phyloP scores from a whole-genome alignment of 2,329 filamentous ascomycete species.

The Fusarium piperis region DNA sequence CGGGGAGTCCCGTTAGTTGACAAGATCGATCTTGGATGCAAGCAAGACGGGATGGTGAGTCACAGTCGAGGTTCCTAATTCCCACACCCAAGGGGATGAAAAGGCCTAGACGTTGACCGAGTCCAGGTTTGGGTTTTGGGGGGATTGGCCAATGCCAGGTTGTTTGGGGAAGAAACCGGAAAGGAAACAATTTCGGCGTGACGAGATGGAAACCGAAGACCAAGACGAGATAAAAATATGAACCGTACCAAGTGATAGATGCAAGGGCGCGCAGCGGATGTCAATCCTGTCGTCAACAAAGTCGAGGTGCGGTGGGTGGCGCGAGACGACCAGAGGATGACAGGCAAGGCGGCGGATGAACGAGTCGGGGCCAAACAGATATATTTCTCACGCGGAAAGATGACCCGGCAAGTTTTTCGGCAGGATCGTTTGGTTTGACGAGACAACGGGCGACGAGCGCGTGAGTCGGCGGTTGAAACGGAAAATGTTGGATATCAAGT shows the following conservation, averaged over 20 bases:
- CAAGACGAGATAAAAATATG: constrained; percentile 31
- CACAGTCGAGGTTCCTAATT: constrained; percentile 45
- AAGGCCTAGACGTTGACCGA: constrained; percentile 37
- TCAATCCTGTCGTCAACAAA: constrained; percentile 26
- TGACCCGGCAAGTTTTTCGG: constrained; percentile 10
- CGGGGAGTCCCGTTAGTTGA: constrained; percentile 44
- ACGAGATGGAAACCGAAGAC: constrained; percentile 16
- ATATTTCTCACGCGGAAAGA: constrained; percentile 27
- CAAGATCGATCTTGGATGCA: constrained; percentile 40
- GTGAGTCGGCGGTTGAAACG: constrained; percentile 23
- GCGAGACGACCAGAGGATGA: constrained; percentile 18
- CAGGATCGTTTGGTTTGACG: constrained; percentile 6
- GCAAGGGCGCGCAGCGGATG: constrained; percentile 23
- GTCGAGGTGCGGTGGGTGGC: constrained; percentile 22
- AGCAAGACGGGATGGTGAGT: constrained; percentile 45
- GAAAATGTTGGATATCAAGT: constrained; percentile 19
- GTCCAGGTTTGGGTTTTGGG: constrained; percentile 27
- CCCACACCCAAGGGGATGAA: constrained; percentile 37
- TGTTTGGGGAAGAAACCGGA: constrained; percentile 9
- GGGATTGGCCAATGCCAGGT: constrained; percentile 35
- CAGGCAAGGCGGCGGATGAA: constrained; percentile 24
- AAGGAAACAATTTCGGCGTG: constrained; percentile 7
- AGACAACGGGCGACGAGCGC: constrained; percentile 15
- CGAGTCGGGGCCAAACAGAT: constrained; percentile 17
- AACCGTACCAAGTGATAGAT: constrained; percentile 37